Base-by-base conservation (phyloP, 306 rosid species). In the Oxytropis ochrocephala region DNA sequence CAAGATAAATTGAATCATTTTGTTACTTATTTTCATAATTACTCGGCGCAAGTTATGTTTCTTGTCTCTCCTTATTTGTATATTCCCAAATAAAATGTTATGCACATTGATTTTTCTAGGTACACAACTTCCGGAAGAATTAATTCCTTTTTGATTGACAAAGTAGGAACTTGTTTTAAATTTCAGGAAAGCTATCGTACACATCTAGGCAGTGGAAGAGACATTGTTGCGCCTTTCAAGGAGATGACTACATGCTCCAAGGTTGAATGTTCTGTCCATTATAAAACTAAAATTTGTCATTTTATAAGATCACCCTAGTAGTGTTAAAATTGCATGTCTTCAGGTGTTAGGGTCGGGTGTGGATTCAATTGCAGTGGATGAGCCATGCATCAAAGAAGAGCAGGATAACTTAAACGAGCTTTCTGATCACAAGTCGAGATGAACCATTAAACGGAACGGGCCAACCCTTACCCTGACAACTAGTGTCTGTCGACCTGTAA, bases 361-460 rank as follows among this genome's bases (percentile, higher is more conserved):
- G 53, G 79, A 73, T 47, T 27, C 67, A 44, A 73, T 73, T 72
- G 71, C 67, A 17, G 67, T 79, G 65, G 83, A 79, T 33, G 75
- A 73, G 44, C 72, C 65, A 6, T 52, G 65, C 75, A 67, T 73
- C 35, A 79, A 79, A 73, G 74, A 73, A 61, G 83, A 79, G 71
- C 72, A 57, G 58, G 72, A 67, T 53, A 67, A 73, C 43, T 67
- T 61, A 18, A 74, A 67, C 4, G 72, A 60, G n/a, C 52, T 62
- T 77, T 77, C 72, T 52, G 79, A 79, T 67, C 72, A 79, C 55
- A 35, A 64, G 64, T 47, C 70, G 59, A 73, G 75, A 78, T 73
- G 79, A 78, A 52, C 38, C 21, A 32, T 14, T 16, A 63, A 19
- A 9, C 44, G 3, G 38, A 11, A 41, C 66, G 17, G 33, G 13